Evolutionary conservation across 345 rosid genomes (phyloP).

Genomic region (Camelina hispida): DNA sequence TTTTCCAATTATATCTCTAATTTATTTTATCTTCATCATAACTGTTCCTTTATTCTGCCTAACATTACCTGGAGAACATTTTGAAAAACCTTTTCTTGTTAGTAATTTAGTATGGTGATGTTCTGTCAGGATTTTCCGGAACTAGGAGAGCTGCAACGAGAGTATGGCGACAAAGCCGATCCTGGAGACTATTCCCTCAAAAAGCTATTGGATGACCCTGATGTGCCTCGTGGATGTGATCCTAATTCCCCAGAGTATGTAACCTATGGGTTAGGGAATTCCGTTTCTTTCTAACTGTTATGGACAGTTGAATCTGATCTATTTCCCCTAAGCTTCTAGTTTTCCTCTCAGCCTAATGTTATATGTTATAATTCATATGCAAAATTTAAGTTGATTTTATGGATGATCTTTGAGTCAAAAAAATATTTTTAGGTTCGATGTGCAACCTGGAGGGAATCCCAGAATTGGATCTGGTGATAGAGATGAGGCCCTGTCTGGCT

Average conservation of each 20-base stretch:
- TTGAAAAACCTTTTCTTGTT: conserved; percentile 2
- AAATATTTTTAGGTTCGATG: conserved; percentile 69
- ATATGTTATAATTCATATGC: conserved; percentile 9
- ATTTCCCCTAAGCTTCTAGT: conserved; percentile 20
- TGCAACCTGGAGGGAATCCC: conserved; percentile 70
- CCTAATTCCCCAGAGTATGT: conserved; percentile 80
- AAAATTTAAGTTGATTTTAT: conserved; percentile 34
- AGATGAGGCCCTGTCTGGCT: conserved; percentile 64
- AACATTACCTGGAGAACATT: conserved; percentile 14
- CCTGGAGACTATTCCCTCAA: conserved; percentile 56
- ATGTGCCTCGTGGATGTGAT: conserved; percentile 75
- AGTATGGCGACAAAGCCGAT: conserved; percentile 56
- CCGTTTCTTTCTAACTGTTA: conserved; percentile 24
- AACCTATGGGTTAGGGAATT: conserved; percentile 16
- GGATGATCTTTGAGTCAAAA: conserved; percentile 27
- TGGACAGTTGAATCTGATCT: conserved; percentile 15
- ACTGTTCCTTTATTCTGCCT: conserved; percentile 19
- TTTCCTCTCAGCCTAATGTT: conserved; percentile 21
- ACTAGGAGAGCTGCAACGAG: conserved; percentile 73
- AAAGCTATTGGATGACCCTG: conserved; percentile 80
- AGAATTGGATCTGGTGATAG: conserved; percentile 91
- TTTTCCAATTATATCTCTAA: background rate
- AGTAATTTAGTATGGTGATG: conserved; percentile 28
- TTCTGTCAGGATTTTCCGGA: conserved; percentile 66
- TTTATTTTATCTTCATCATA: conserved; percentile 22